Base-by-base conservation (phyloP, 1,139 yeast genomes). In the Meyerozyma sp. region DNA sequence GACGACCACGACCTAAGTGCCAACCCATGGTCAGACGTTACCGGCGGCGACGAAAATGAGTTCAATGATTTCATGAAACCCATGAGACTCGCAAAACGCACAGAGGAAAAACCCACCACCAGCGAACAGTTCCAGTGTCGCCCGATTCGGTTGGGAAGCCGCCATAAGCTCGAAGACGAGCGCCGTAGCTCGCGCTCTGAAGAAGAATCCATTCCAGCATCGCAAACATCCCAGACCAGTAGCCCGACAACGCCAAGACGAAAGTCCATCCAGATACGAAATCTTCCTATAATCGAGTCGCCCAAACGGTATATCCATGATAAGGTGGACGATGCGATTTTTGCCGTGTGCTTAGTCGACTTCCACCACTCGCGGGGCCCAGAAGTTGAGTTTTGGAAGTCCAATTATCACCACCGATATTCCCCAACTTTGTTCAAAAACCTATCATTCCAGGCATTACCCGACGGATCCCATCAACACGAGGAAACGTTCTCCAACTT, bases 331-430 rank as follows among this genome's bases (percentile, higher is more conserved):
- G 75, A 71, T 48, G 63, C 78, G 56, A 77, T 90, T 5, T 84
- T 88, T 62, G 97, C 96, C 5, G 80, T 91, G 13, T 84, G 96
- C 52, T 78, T 93, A 16, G 96, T 91, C 18, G 96, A 94, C 52
- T 93, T 93, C 70, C 96, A 93, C 59, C 98, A 93, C 57, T 77
- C 85, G 21, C 67, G 96, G 46, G 98, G 98, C 0, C 98, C 98
- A 0, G 98, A 93, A 59, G 82, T 93, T 16, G 97, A 91, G 62
- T 89, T 88, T 68, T 88, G 96, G 90, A 74, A 81, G 41, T 90
- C 95, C 16, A 79, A 83, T 46, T 79, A 81, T 42, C 65, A 65
- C 38, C 61, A 63, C 1, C 60, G 59, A 6, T 62, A 68, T 44
- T 53, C 64, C 14, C 65, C 77, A 26, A 65, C 68, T 40, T 65